A percentile compares a stretch with the other conserved stretches of the same genome.
Conservation (phyloP, 192 early-diverging fungal species). For the Coemansia sp. region DNA sequence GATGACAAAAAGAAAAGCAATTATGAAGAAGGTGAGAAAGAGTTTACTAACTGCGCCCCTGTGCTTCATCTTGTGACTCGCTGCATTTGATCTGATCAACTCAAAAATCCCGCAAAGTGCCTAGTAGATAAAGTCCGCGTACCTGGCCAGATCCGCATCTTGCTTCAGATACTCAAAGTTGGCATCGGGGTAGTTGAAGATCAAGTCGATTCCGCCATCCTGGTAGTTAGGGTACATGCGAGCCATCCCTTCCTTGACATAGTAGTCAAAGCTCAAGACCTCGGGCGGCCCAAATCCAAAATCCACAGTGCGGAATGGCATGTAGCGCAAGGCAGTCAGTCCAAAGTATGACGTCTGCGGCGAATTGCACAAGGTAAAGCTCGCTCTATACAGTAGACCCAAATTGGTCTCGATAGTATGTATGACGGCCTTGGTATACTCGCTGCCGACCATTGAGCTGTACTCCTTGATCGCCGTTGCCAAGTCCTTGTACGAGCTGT, state of each 20-base stretch:
- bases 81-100: not conserved
- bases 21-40: too few species aligned
- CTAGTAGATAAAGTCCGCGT: slow-evolving; percentile 36
- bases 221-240: slow-evolving; percentile 39
- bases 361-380: slow-evolving; percentile 37
- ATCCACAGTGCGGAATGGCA: slow-evolving; percentile 38
- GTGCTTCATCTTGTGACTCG: not conserved
- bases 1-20: not conserved
- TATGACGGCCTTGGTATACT: slow-evolving; percentile 35
- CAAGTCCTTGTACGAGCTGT: slow-evolving; percentile 23
- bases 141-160: slow-evolving; percentile 25
- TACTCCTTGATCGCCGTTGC: slow-evolving; percentile 32
- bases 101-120: not conserved
- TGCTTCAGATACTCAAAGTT: slow-evolving; percentile 26
- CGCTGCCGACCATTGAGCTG: slow-evolving; percentile 20
- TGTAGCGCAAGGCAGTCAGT: slow-evolving; percentile 33
- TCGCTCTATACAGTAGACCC: slow-evolving; percentile 32
- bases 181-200: slow-evolving; percentile 35
- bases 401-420: slow-evolving; percentile 38
- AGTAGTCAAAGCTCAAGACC: slow-evolving; percentile 37
- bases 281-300: slow-evolving; percentile 44
- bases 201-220: slow-evolving; percentile 45
- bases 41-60: not conserved
- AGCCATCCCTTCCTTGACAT: slow-evolving; percentile 35
- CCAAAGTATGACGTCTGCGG: slow-evolving; percentile 34